A percentile compares a stretch with the other conserved stretches of the same genome.
phyloP scores from a whole-genome alignment of 306 rosid genomes.

The Nissolia schottii region DNA sequence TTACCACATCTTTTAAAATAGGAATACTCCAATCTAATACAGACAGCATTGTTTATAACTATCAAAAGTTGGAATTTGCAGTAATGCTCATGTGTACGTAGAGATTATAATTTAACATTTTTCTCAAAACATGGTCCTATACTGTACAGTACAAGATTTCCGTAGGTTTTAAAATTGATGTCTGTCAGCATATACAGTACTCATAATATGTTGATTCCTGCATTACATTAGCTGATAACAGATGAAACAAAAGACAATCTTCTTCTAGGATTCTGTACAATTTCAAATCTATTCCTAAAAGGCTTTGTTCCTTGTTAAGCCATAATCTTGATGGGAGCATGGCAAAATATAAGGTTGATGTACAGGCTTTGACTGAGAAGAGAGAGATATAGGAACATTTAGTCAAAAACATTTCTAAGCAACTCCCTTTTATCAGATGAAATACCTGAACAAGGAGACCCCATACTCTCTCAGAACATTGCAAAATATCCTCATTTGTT shows the following conservation, averaged over 20 bases:
- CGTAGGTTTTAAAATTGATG: neutral
- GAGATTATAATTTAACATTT: neutral
- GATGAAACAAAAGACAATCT: neutral
- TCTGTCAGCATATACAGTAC: neutral
- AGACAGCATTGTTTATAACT: neutral
- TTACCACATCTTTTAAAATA: neutral
- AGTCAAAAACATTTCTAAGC: neutral
- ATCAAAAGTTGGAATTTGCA: neutral
- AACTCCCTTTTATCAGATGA: neutral
- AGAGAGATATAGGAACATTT: conserved; percentile 1
- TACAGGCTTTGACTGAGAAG: neutral
- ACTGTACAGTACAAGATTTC: neutral
- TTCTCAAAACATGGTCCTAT: no score
- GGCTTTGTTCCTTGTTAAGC: neutral
- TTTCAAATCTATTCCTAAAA: neutral
- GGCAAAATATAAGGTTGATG: neutral
- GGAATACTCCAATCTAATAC: neutral
- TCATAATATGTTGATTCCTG: neutral
- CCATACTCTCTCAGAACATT: conserved; percentile 95
- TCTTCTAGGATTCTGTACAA: neutral
- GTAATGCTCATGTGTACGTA: neutral
- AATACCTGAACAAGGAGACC: conserved; percentile 89
- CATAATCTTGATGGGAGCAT: neutral
- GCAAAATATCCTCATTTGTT: conserved; percentile 82
- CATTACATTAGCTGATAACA: neutral